Base-by-base conservation (phyloP, 2,329 filamentous ascomycete species). In the Alternaria gansuensis region DNA sequence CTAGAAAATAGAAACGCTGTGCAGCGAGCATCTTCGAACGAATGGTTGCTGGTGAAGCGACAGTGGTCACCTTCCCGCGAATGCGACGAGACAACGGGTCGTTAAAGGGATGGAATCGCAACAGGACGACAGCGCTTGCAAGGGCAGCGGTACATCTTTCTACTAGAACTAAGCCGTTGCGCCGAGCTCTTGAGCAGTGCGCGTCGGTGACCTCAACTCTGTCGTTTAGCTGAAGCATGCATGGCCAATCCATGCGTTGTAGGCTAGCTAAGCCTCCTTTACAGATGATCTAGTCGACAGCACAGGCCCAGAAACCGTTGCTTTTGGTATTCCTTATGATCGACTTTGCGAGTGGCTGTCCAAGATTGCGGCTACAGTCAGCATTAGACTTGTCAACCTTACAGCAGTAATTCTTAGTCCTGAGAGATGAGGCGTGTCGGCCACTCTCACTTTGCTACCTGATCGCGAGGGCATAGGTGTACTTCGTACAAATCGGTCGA, bases 1-100 rank as follows among this genome's bases (percentile, higher is more conserved):
- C 48, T 21, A 65, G 14, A 24, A 60, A 37, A 28, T 62, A 65
- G 14, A 57, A 56, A 13, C 62, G 63, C 49, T 67, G 63, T 8
- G 59, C 29, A 28, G 58, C 57, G 46, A 69, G 43, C 66, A 69
- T 67, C 10, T 50, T 60, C 13, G 28, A n/a, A n/a, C 14, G 50
- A 53, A 33, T 28, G 36, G 24, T 41, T 34, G 40, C 26, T 23
- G n/a, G 21, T 13, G 14, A 50, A n/a, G 40, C n/a, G 28, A 23
- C 10, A 24, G 26, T 8, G 33, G 34, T 21, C 3, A 5, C 24
- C 8, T 17, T 6, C 4, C 6, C 13, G 11, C 39, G 8, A 29
- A 44, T 11, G 4, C 11, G 23, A 51, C 9, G 9, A 17, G 31
- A 28, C 31, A 37, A 33, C 6, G 24, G 26, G 36, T 14, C 10